Base-by-base conservation (phyloP, 1,284 basidiomycete genomes). In the Sparassis latifolia region DNA sequence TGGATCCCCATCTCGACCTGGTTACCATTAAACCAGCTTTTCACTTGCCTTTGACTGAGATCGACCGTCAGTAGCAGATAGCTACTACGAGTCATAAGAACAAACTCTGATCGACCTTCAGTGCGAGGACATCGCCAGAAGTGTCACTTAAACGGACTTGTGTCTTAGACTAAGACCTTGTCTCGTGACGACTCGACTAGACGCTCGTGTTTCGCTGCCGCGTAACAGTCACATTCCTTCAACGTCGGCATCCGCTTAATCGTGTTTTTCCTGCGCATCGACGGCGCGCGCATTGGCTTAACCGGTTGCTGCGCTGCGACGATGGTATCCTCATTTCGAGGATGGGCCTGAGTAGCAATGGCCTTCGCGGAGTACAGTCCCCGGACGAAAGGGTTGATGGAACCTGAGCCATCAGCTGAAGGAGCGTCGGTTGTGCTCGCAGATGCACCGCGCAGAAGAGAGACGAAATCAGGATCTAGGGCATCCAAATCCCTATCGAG, bases 251-350 rank as follows among this genome's bases (percentile, higher is more conserved):
- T 20, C 20, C 20, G 20, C 20, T 20, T 20, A 74, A 87, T 66
- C 0, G 84, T 83, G 43, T 78, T 79, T 67, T 91, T 93, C 46
- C 91, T 78, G 32, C 89, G 76, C 0, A 85, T 94, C 0, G 92
- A 97, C 0, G 93, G 96, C 0, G 90, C 84, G 10, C 94, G 83
- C 84, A 96, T 92, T 0, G 93, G 95, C 65, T 92, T 92, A 55
- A 96, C 84, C 5, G 86, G 84, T 66, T 97, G 93, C 64, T 95
- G 92, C 1, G 92, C 93, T 1, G 91, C 82, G 31, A 98, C 92
- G 54, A 97, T 94, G 0, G 93, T 97, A 48, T 95, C 91, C 59
- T 97, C 91, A 61, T 93, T 89, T 52, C 87, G 78, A 0, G 95
- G 93, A 64, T 97, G 94, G 0, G 86, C 84, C 63, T 94, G 88